Percentiles rank a stretch among this genome's conserved stretches.
Evolutionary conservation across 176 grass and related monocot genomes (phyloP).

Genomic region (Raddia guianensis): DNA sequence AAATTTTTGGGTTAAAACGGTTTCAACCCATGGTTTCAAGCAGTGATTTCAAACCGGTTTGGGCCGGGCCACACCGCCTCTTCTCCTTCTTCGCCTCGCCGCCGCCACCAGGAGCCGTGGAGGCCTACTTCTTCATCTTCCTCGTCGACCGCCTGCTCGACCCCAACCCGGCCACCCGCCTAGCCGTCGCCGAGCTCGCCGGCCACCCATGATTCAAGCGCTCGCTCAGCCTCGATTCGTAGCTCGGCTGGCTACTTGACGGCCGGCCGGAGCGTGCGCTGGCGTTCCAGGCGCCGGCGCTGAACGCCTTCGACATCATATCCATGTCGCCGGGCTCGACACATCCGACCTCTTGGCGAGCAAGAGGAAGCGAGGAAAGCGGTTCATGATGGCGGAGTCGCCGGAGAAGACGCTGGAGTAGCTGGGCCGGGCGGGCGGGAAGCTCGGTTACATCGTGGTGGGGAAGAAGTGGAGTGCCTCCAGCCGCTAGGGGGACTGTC

Average conservation of each 20-base stretch:
- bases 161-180: conserved; percentile 65
- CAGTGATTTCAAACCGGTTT: too few species aligned
- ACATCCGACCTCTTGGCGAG: conserved; percentile 69
- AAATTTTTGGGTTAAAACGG: too few species aligned
- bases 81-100: too few species aligned
- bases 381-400: conserved; percentile 66
- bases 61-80: too few species aligned
- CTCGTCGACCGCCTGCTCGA: conserved; percentile 71
- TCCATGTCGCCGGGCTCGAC: conserved; percentile 74
- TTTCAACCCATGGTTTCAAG: too few species aligned
- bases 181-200: conserved; percentile 47
- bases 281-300: conserved; percentile 31
- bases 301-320: conserved; percentile 91
- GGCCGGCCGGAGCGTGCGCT: conserved; percentile 38
- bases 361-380: conserved; percentile 33
- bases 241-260: conserved; percentile 52
- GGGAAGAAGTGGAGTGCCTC: conserved; percentile 39
- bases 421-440: conserved; percentile 50
- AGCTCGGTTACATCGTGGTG: conserved; percentile 65
- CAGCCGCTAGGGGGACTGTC: conserved; percentile 5
- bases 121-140: too few species aligned
- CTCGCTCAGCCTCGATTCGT: conserved; percentile 77
- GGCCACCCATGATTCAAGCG: conserved; percentile 84
- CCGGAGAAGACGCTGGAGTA: conserved; percentile 57
- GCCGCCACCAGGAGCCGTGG: too few species aligned